Percentiles rank a stretch among this genome's conserved stretches.
Evolutionary conservation across 495 filamentous ascomycete genomes (phyloP).

Genomic region (Cairneyella variabilis): DNA sequence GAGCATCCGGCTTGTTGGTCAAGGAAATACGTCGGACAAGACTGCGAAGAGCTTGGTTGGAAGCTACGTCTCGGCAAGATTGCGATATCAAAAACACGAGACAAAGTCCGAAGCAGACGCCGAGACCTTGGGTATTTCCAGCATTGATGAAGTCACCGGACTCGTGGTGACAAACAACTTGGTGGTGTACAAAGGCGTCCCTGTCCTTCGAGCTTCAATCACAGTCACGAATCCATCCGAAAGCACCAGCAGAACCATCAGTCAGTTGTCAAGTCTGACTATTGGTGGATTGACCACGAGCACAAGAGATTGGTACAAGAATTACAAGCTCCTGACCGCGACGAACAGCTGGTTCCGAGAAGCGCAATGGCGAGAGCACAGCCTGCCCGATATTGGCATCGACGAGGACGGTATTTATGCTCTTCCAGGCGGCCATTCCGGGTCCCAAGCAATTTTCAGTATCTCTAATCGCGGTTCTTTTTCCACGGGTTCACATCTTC

Average conservation of each 20-base stretch:
- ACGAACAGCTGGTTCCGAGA: constrained; percentile 3
- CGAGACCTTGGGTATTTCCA: background rate
- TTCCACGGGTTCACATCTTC: background rate
- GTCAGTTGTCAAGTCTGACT: background rate
- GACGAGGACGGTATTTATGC: background rate
- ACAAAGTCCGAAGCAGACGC: background rate
- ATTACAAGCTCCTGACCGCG: background rate
- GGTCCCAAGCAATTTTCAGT: background rate
- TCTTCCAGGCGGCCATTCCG: background rate
- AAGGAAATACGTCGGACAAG: background rate
- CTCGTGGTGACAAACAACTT: background rate
- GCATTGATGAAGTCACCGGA: background rate
- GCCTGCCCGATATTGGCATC: background rate
- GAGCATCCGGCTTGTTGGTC: background rate
- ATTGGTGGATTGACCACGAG: background rate
- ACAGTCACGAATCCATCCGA: background rate
- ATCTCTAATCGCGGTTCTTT: constrained; percentile 1
- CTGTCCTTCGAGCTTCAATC: background rate
- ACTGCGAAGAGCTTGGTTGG: background rate
- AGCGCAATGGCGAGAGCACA: constrained; percentile 1
- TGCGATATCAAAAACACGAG: background rate
- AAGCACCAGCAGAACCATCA: background rate
- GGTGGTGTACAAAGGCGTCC: background rate
- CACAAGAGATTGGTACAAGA: background rate
- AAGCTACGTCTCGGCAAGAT: background rate